Evolutionary conservation across 2,329 filamentous ascomycete species (phyloP).

Genomic region (Aphanoascus verrucosus): DNA sequence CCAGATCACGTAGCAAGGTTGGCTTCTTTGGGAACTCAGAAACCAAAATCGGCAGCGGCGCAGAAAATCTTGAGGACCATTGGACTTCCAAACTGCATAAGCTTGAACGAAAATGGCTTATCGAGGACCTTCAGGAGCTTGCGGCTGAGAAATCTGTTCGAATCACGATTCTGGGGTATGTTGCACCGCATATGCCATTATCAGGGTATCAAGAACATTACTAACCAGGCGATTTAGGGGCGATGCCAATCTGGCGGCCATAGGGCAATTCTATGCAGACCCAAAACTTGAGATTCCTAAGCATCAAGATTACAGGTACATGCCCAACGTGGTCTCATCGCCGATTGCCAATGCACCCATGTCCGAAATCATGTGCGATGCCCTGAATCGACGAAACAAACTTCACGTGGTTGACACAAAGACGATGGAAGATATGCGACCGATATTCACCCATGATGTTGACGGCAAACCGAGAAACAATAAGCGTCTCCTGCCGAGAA

Average conservation of each 20-base stretch:
- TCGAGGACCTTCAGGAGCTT: conserved; percentile 86
- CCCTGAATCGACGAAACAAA: conserved; percentile 87
- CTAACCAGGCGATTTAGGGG: conserved; percentile 45
- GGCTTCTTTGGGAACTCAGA: conserved; percentile 69
- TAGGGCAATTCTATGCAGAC: conserved; percentile 92
- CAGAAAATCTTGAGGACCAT: conserved; percentile 89
- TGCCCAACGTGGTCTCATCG: conserved; percentile 89
- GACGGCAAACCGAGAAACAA: conserved; percentile 87
- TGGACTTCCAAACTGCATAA: conserved; percentile 97
- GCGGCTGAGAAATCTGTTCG: conserved; percentile 87
- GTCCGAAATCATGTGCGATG: conserved; percentile 75
- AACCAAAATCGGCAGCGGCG: conserved; percentile 82
- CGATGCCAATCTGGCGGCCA: conserved; percentile 83
- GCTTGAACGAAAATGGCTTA: conserved; percentile 69
- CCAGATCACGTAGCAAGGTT: conserved; percentile 76
- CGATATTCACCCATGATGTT: conserved; percentile 79
- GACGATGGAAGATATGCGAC: conserved; percentile 93
- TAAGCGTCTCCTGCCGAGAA: conserved; percentile 71
- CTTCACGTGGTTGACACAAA: conserved; percentile 53
- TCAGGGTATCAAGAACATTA: not conserved
- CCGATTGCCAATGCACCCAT: conserved; percentile 90
- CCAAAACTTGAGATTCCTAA: conserved; percentile 71
- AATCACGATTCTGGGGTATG: conserved; percentile 70
- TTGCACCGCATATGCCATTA: conserved; percentile 12
- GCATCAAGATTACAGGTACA: conserved; percentile 88